These are phyloP conservation scores for Paramecium octaurelia DNA, from an alignment of 73 alveolate species.

Conservation along the genomic window DNA sequence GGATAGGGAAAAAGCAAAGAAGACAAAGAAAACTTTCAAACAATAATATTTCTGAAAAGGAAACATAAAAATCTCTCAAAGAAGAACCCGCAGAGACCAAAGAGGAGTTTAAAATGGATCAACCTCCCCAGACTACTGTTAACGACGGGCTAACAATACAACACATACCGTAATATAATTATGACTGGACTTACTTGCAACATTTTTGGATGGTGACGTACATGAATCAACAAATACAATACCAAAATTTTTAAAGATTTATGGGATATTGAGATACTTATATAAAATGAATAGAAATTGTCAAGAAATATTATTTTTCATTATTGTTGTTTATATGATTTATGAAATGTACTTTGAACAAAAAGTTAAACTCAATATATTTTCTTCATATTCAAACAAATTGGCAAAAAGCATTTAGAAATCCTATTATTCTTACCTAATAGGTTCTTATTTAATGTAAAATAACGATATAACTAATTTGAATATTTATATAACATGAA, in stretches of 20 bases:
- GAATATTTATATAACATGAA: not conserved
- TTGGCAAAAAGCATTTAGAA: not conserved
- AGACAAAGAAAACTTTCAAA: not conserved
- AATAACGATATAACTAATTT: not conserved
- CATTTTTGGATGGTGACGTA: not conserved
- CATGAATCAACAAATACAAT: not conserved
- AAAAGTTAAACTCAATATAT: not conserved
- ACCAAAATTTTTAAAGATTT: not conserved
- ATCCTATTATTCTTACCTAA: not conserved
- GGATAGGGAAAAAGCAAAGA: constrained; percentile 28
- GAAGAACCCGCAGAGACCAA: not conserved
- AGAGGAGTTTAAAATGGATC: not conserved
- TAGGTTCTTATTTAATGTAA: not conserved
- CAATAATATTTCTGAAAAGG: not conserved
- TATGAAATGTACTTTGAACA: not conserved
- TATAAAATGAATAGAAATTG: not conserved
- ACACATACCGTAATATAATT: not conserved
- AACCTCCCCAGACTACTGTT: not conserved
- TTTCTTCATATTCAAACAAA: not conserved
- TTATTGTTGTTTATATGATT: not conserved
- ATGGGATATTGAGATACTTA: not conserved
- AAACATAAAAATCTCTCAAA: not conserved
- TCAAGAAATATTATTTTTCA: not conserved
- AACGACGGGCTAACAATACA: not conserved
- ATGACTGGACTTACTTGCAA: not conserved